Evolutionary conservation across 495 filamentous ascomycete species (phyloP).

Genomic region (Lentithecium fluviatile): DNA sequence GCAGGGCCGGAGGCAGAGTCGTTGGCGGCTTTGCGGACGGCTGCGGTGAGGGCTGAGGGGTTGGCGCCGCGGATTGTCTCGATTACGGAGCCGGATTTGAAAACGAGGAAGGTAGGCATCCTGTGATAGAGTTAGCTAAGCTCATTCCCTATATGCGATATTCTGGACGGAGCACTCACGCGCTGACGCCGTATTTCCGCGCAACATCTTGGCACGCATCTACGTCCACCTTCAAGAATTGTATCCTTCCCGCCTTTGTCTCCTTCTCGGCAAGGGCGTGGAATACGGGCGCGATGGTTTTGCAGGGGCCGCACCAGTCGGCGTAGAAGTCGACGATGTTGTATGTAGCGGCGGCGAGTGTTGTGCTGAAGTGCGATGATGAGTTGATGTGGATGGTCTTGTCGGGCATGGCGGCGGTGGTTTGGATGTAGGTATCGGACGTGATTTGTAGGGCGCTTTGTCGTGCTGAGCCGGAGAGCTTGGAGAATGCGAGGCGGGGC

Average conservation of each 20-base stretch:
- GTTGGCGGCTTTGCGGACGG: conserved; percentile 32
- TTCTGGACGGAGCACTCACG: conserved; percentile 22
- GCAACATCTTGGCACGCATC: conserved; percentile 34
- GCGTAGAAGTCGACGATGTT: conserved; percentile 40
- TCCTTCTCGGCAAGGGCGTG: conserved; percentile 33
- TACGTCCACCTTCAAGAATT: conserved; percentile 39
- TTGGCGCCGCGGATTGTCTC: conserved; percentile 41
- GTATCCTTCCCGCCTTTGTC: conserved; percentile 26
- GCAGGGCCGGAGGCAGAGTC: conserved; percentile 25
- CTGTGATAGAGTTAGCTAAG: conserved; percentile 14
- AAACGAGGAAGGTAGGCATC: conserved; percentile 41
- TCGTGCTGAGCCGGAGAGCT: no score
- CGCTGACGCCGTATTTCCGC: conserved; percentile 33
- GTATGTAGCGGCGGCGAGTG: conserved; percentile 30
- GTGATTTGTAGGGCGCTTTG: no score
- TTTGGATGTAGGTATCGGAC: neutral
- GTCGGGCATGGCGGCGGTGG: conserved; percentile 10
- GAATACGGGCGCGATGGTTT: conserved; percentile 38
- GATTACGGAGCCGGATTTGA: conserved; percentile 32
- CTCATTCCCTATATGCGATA: neutral
- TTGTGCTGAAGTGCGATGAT: conserved; percentile 28
- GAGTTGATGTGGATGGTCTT: conserved; percentile 21
- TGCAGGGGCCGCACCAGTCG: conserved; percentile 41
- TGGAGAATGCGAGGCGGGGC: conserved; percentile 12
- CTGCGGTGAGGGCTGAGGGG: conserved; percentile 35